These are phyloP conservation scores for Xylariaceae sp. DNA, from an alignment of 2,329 filamentous ascomycete species.

Conservation along the genomic window DNA sequence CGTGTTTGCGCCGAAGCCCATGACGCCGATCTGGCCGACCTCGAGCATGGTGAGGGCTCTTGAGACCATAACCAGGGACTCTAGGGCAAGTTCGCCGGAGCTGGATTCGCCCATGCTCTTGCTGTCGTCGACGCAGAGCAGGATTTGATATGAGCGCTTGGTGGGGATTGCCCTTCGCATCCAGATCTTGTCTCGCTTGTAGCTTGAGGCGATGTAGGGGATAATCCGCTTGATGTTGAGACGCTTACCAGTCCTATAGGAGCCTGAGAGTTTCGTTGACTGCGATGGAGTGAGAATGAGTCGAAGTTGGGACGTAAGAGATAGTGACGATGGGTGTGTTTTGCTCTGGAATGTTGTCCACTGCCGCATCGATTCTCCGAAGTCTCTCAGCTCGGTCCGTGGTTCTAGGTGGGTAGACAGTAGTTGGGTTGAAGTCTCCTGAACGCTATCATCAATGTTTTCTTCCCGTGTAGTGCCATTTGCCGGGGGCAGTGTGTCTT, in stretches of 20 bases:
- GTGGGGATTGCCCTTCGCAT: constrained; percentile 89
- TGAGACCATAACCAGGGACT: constrained; percentile 88
- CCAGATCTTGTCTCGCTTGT: constrained; percentile 99
- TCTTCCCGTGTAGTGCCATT: constrained; percentile 37
- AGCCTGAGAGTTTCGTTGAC: constrained; percentile 91
- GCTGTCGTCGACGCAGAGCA: constrained; percentile 95
- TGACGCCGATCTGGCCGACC: constrained; percentile 84
- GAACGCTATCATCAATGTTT: constrained; percentile 44
- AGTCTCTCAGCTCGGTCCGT: constrained; percentile 42
- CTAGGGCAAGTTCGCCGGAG: constrained; percentile 78
- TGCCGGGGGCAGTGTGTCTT: constrained; percentile 40
- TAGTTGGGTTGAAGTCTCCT: constrained; percentile 59
- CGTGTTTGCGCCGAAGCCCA: constrained; percentile 82
- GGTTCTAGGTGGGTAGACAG: constrained; percentile 66
- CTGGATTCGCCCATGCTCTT: constrained; percentile 84
- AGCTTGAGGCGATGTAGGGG: constrained; percentile 95
- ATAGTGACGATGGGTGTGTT: constrained; percentile 81
- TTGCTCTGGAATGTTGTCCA: constrained; percentile 83
- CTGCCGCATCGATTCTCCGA: constrained; percentile 60
- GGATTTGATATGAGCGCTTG: constrained; percentile 93
- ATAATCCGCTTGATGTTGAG: constrained; percentile 99
- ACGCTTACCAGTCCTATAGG: constrained; percentile 94
- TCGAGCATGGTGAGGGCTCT: constrained; percentile 88
- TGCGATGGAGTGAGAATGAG: constrained; percentile 93
- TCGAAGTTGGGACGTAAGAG: constrained; percentile 89